Conservation (phyloP, 2,329 filamentous ascomycete species). For the Cordyceps farinosa region DNA sequence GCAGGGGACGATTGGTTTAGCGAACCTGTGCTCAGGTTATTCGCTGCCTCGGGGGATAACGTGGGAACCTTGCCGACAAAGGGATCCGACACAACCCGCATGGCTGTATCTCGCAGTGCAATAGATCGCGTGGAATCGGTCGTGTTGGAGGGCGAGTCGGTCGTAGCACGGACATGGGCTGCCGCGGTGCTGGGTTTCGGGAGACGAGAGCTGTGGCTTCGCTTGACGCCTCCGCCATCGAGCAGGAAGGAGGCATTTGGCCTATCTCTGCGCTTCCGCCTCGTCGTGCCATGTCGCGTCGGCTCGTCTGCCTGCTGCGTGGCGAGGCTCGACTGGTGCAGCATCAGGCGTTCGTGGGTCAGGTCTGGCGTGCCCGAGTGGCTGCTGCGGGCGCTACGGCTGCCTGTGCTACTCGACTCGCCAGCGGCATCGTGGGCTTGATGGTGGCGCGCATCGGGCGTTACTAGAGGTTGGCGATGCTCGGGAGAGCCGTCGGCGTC, state of each 20-base stretch:
- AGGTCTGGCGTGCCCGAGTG: slow-evolving; percentile 7
- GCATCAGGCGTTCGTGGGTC: slow-evolving; percentile 19
- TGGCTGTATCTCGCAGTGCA: neutral
- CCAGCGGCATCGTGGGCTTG: slow-evolving; percentile 40
- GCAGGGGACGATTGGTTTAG: slow-evolving; percentile 13
- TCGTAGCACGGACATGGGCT: neutral
- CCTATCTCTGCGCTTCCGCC: slow-evolving; percentile 23
- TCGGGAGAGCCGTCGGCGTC: slow-evolving; percentile 15
- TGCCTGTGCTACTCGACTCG: slow-evolving; percentile 41
- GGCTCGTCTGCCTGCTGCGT: slow-evolving; percentile 19
- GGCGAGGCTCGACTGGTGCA: slow-evolving; percentile 1
- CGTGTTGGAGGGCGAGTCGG: slow-evolving; percentile 1
- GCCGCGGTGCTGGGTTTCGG: neutral
- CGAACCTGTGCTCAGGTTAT: neutral
- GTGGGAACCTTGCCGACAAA: neutral
- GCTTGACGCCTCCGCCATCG: neutral
- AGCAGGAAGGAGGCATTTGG: slow-evolving; percentile 19
- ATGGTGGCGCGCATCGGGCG: slow-evolving; percentile 25
- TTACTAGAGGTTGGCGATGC: neutral
- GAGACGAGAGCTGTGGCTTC: slow-evolving; percentile 7
- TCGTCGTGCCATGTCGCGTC: slow-evolving; percentile 19
- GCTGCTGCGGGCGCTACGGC: slow-evolving; percentile 23
- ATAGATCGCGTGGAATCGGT: slow-evolving; percentile 5
- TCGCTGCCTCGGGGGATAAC: neutral
- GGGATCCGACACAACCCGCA: slow-evolving; percentile 10